A percentile compares a stretch with the other conserved stretches of the same genome.
Conservation (phyloP, 768 basidiomycete genomes). For the Tremella yokohamensis region DNA sequence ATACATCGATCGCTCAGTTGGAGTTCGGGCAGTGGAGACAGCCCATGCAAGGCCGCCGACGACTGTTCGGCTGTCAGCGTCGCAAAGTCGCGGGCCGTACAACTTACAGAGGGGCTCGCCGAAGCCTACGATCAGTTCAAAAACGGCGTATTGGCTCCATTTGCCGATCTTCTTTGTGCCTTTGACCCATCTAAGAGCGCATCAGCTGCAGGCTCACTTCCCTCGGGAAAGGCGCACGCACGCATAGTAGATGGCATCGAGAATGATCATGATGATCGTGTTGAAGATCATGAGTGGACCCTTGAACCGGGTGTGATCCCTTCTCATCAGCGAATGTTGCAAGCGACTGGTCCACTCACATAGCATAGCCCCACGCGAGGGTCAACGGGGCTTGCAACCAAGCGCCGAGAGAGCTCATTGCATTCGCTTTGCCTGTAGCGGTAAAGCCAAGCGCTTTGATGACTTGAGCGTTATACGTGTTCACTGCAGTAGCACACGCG, state of each 20-base stretch:
- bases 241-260: conserved; percentile 5
- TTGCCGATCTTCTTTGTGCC: conserved; percentile 1
- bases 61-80: neutral
- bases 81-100: neutral
- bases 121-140: conserved; percentile 1
- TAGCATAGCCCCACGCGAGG: neutral
- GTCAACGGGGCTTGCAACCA: conserved; percentile 3
- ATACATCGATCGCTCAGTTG: no score
- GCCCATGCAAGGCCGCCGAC: no score
- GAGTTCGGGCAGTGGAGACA: no score
- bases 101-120: conserved; percentile 3
- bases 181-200: neutral
- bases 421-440: neutral
- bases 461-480: conserved; percentile 6
- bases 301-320: conserved; percentile 5
- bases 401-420: neutral
- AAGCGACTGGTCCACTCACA: neutral
- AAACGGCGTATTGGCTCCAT: neutral
- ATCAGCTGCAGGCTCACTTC: no score
- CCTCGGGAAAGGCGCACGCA: no score
- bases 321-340: neutral
- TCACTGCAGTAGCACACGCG: neutral
- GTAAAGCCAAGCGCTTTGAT: conserved; percentile 1
- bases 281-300: neutral
- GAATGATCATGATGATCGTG: conserved; percentile 5